These are phyloP conservation scores for Kwoniella sp. DNA, from an alignment of 768 basidiomycete genomes.

Conservation along the genomic window DNA sequence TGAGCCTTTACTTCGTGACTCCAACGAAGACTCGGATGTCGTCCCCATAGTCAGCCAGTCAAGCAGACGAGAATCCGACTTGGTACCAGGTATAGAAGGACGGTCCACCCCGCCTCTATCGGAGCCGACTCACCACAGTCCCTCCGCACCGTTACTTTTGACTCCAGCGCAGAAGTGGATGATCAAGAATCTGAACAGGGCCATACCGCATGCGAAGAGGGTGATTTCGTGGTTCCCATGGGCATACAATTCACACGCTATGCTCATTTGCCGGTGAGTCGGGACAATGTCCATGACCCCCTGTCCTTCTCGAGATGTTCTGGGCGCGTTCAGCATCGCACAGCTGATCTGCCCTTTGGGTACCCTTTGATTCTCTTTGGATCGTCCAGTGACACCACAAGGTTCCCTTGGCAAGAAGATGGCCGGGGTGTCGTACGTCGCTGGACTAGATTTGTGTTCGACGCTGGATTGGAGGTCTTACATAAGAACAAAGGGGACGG, in stretches of 20 bases:
- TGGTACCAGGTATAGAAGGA: conserved; percentile 8
- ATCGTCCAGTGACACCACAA: conserved; percentile 30
- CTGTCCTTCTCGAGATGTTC: too few relatives aligned
- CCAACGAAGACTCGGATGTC: too few relatives aligned
- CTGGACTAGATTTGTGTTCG: conserved; percentile 41
- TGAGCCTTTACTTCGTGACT: conserved; percentile 4
- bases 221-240: conserved; percentile 51
- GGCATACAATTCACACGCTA: conserved; percentile 49
- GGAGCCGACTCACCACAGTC: conserved; percentile 10
- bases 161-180: conserved; percentile 39
- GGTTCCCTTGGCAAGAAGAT: conserved; percentile 47
- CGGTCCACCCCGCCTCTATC: conserved; percentile 13
- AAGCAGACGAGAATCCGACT: background rate
- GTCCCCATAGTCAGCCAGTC: background rate
- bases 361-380: background rate
- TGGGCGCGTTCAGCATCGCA: too few relatives aligned
- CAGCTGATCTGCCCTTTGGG: too few relatives aligned
- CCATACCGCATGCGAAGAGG: conserved; percentile 38
- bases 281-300: too few relatives aligned
- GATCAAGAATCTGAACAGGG: conserved; percentile 35
- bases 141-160: conserved; percentile 31
- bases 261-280: conserved; percentile 47
- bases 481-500: background rate
- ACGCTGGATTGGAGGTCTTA: conserved; percentile 6
- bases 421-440: conserved; percentile 44